A percentile compares a stretch with the other conserved stretches of the same genome.
These are phyloP conservation scores for Yarrowia hollandica DNA, from an alignment of 805 yeast genomes.

Conservation along the genomic window DNA sequence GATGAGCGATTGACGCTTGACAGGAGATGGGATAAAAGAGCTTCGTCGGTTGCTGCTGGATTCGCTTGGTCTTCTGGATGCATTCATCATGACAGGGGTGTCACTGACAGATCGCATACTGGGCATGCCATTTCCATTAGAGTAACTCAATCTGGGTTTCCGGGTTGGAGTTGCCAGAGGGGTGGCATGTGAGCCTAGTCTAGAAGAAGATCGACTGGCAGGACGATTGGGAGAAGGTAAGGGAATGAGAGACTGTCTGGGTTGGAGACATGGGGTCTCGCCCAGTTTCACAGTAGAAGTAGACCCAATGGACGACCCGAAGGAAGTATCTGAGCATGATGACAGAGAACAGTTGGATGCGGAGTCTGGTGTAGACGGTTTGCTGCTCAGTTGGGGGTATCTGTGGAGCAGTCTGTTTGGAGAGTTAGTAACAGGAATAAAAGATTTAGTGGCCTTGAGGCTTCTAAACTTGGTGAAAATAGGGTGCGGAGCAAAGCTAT, in stretches of 20 bases:
- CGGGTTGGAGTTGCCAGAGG: constrained; percentile 23
- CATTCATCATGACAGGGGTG: neutral
- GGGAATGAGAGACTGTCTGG: constrained; percentile 10
- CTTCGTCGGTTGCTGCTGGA: constrained; percentile 1
- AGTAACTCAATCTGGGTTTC: constrained; percentile 14
- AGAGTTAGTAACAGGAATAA: constrained; percentile 27
- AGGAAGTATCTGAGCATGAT: neutral
- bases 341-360: neutral
- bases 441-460: constrained; percentile 12
- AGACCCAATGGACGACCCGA: constrained; percentile 8
- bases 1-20: constrained; percentile 1
- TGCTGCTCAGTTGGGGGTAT: constrained; percentile 23
- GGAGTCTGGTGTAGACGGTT: neutral
- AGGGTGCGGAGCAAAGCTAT: neutral
- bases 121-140: neutral
- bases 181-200: constrained; percentile 5
- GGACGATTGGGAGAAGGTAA: constrained; percentile 6
- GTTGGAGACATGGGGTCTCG: constrained; percentile 12
- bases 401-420: constrained; percentile 16
- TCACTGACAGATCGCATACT: constrained; percentile 15
- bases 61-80: neutral
- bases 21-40: constrained; percentile 9
- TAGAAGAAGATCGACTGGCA: neutral
- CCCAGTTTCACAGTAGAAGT: constrained; percentile 4
- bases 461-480: constrained; percentile 6